These are phyloP conservation scores for Coemansia umbellata DNA, from an alignment of 192 early-diverging fungal species.

Conservation along the genomic window DNA sequence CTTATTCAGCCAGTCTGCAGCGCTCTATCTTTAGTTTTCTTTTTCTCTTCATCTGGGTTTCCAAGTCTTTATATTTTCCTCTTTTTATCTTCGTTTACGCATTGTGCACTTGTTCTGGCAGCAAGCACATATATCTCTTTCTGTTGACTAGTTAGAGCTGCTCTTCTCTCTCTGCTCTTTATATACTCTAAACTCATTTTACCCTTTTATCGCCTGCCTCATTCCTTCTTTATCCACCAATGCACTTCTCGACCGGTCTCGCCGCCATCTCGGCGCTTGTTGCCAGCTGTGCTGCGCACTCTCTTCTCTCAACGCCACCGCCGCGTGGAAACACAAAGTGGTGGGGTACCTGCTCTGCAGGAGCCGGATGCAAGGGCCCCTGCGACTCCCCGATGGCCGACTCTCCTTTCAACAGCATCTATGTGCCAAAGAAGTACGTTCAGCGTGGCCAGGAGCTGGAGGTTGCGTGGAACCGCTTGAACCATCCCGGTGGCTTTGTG, in stretches of 20 bases:
- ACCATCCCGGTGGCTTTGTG: conserved; percentile 64
- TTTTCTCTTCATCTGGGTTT: neutral
- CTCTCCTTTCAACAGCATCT: conserved; percentile 54
- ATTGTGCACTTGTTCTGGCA: conserved; percentile 20
- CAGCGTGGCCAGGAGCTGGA: conserved; percentile 54
- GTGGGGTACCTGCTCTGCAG: conserved; percentile 51
- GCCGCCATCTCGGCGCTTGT: conserved; percentile 27
- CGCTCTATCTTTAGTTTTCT: neutral
- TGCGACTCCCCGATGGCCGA: conserved; percentile 52
- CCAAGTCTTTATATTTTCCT: neutral
- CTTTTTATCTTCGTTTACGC: conserved; percentile 6
- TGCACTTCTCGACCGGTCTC: conserved; percentile 29
- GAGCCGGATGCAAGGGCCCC: conserved; percentile 59
- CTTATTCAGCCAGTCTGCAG: neutral
- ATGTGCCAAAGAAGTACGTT: conserved; percentile 51
- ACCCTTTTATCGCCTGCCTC: conserved; percentile 1
- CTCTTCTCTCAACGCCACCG: conserved; percentile 27
- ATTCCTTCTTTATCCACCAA: conserved; percentile 1
- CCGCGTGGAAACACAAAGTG: conserved; percentile 42
- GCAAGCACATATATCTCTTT: conserved; percentile 1
- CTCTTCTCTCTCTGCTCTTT: too few species aligned
- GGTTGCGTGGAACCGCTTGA: conserved; percentile 55
- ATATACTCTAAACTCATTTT: neutral
- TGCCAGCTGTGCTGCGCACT: conserved; percentile 46
- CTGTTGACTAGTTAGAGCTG: too few species aligned